Base-by-base conservation (phyloP, 768 basidiomycete species). In the Trametes gibbosa region DNA sequence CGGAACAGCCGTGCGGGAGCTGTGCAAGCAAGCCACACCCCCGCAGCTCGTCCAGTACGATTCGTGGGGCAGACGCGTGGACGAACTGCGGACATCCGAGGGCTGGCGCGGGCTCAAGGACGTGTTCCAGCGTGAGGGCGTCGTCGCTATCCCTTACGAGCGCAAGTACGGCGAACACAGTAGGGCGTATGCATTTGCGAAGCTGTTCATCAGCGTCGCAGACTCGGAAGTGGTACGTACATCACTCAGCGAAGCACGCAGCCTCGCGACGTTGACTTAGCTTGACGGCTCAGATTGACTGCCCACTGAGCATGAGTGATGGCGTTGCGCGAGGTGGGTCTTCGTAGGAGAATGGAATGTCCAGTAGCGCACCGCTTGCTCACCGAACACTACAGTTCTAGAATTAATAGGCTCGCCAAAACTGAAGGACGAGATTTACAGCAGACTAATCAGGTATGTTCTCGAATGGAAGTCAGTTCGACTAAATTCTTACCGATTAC, bases 231-330 rank as follows among this genome's bases (percentile, higher is more conserved):
- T 81, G 71, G 86, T 86, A 50, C 29, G 77, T 71, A n/a, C 4
- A 4, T 32, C 50, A 39, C 21, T 17, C 17, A 7, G 32, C 23
- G 55, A 35, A 24, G 51, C 37, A 42, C 27, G 16, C 9, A 39
- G 13, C 5, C 17, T 5, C 37, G 25, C 16, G 54, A 39, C 21
- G 3, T 16, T 53, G 25, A 23, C 21, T 43, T 13, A 8, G 21
- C 40, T 16, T 27, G 21, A 40, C 16, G 2, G 19, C n/a, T 12
- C 46, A 87, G 84, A 77, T 86, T 9, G 81, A 85, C 58, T 92
- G 89, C 57, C 90, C 90, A 0, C 70, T 89, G 56, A 84, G 83
- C 37, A 92, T 92, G 90, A 87, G 88, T 0, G 90, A 92, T 68
- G 90, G 90, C 0, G 79, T 80, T 37, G 89, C 90, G 8, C 76